Evolutionary conservation across 2,329 filamentous ascomycete species (phyloP).

Genomic region (Raffaelea albimanens): DNA sequence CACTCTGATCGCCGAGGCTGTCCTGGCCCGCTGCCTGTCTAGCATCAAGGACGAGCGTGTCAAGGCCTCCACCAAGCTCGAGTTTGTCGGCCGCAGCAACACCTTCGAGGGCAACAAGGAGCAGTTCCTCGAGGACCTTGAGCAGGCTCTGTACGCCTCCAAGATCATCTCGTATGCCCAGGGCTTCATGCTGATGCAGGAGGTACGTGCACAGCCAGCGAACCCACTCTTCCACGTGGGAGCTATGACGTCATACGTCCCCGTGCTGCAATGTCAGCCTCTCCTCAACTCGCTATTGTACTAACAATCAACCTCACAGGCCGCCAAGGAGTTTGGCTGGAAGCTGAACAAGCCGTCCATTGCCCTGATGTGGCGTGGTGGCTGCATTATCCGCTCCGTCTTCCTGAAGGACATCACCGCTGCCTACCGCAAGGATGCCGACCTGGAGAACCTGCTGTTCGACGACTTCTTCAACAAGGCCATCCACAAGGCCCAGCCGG

Average conservation of each 20-base stretch:
- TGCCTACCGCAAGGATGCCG: slow-evolving; percentile 87
- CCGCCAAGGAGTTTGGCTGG: slow-evolving; percentile 92
- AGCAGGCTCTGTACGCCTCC: slow-evolving; percentile 97
- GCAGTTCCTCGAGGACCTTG: slow-evolving; percentile 91
- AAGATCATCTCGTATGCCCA: slow-evolving; percentile 99
- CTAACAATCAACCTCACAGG: slow-evolving; percentile 37
- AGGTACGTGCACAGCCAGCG: no score
- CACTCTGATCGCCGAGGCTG: slow-evolving; percentile 93
- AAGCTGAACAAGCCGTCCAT: slow-evolving; percentile 99
- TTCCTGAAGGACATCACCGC: slow-evolving; percentile 99
- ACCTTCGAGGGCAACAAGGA: slow-evolving; percentile 85
- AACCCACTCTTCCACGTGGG: no score
- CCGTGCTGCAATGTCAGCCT: no score
- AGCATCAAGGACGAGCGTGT: slow-evolving; percentile 89
- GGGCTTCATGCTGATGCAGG: slow-evolving; percentile 99
- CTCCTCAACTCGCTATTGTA: slow-evolving; percentile 15
- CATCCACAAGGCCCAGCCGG: slow-evolving; percentile 89
- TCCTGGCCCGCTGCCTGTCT: slow-evolving; percentile 89
- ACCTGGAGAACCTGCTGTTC: slow-evolving; percentile 96
- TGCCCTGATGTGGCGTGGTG: slow-evolving; percentile 99
- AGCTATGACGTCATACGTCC: background rate
- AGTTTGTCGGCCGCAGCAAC: slow-evolving; percentile 61
- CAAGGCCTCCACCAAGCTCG: slow-evolving; percentile 69
- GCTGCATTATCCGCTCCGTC: slow-evolving; percentile 98
- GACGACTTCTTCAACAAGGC: slow-evolving; percentile 99